These are phyloP conservation scores for Paraphaeosphaeria sporulosa DNA, from an alignment of 2,329 filamentous ascomycete genomes.

Conservation along the genomic window DNA sequence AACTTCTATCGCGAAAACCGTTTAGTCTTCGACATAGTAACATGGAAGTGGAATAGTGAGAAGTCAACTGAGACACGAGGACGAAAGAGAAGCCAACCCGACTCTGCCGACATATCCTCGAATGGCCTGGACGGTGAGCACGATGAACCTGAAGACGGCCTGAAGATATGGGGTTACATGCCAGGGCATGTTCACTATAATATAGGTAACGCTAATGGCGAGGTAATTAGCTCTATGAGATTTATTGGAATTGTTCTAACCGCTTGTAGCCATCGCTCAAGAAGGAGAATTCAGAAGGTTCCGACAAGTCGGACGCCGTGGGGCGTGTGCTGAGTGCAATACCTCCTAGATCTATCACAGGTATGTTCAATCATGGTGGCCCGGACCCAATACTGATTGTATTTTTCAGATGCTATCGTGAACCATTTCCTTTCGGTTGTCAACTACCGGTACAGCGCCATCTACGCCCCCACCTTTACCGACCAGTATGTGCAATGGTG, in stretches of 20 bases:
- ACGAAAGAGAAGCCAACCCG: constrained; percentile 30
- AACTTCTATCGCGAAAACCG: background rate
- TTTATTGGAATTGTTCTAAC: background rate
- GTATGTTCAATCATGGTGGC: constrained; percentile 16
- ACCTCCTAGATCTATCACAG: constrained; percentile 44
- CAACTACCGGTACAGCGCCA: constrained; percentile 57
- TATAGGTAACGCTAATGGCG: constrained; percentile 24
- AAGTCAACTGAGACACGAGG: constrained; percentile 24
- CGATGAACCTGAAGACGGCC: constrained; percentile 33
- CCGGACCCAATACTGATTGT: constrained; percentile 6
- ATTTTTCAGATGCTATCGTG: constrained; percentile 52
- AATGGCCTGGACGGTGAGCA: constrained; percentile 13
- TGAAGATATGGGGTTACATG: constrained; percentile 47
- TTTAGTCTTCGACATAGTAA: constrained; percentile 12
- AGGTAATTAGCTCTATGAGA: constrained; percentile 19
- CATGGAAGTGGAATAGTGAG: constrained; percentile 22
- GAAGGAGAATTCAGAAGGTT: constrained; percentile 21
- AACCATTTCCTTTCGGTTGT: constrained; percentile 56
- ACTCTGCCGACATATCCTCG: constrained; percentile 16
- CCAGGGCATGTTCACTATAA: constrained; percentile 46
- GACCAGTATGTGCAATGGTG: constrained; percentile 58
- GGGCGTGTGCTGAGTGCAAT: constrained; percentile 44
- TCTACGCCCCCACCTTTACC: constrained; percentile 57
- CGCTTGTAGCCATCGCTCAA: constrained; percentile 8
- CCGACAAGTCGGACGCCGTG: constrained; percentile 34